Percentiles rank a stretch among this genome's conserved stretches.
Evolutionary conservation across 108 stramenopile species (phyloP).

Genomic region (Cyclotella cryptica): DNA sequence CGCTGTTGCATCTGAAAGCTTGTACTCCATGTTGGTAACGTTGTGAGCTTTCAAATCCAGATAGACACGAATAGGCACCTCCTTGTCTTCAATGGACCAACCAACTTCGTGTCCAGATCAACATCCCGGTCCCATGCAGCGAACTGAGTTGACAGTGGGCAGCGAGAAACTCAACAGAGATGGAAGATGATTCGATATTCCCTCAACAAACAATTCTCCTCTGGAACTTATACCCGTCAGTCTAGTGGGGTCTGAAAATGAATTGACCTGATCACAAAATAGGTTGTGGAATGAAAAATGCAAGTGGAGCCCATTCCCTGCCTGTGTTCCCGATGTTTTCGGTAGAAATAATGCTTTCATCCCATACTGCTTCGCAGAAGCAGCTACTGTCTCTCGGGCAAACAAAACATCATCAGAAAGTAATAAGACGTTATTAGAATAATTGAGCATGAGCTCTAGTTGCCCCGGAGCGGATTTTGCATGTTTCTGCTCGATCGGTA

Average conservation of each 20-base stretch:
- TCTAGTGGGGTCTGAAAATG: too few species aligned
- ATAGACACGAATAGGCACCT: constrained; percentile 76
- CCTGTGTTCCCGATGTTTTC: constrained; percentile 70
- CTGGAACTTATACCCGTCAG: constrained; percentile 38
- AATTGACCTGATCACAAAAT: constrained; percentile 54
- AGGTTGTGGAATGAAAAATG: constrained; percentile 9
- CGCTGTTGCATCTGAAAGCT: too few species aligned
- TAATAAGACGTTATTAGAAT: constrained; percentile 60
- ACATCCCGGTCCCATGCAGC: constrained; percentile 81
- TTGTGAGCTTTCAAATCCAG: too few species aligned
- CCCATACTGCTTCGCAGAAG: too few species aligned
- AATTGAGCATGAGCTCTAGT: too few species aligned
- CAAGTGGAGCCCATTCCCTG: too few species aligned
- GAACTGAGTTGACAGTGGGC: constrained; percentile 78
- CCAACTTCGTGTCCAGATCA: constrained; percentile 77
- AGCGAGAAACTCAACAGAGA: too few species aligned
- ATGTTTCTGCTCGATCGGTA: too few species aligned
- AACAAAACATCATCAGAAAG: constrained; percentile 78
- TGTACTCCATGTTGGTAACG: too few species aligned
- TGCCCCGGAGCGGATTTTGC: too few species aligned
- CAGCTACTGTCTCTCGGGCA: too few species aligned
- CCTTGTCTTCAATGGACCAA: constrained; percentile 86
- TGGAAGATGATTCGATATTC: constrained; percentile 69
- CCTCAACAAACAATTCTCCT: constrained; percentile 78
- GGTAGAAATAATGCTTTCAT: constrained; percentile 77